These are phyloP conservation scores for Pseudogymnoascus sp. DNA, from an alignment of 2,329 filamentous ascomycete species.

Conservation along the genomic window DNA sequence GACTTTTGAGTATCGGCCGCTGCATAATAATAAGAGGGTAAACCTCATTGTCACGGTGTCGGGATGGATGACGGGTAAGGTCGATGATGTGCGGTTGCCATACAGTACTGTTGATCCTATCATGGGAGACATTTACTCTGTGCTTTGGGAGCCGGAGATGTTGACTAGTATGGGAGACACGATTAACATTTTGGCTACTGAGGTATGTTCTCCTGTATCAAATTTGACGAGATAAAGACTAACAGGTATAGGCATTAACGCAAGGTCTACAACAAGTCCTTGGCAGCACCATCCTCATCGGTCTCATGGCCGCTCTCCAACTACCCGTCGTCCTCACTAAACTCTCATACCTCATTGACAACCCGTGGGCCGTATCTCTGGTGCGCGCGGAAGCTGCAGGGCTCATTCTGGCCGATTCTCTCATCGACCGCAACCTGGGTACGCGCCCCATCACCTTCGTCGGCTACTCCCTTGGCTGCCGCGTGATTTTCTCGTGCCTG, in stretches of 20 bases:
- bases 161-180: constrained; percentile 95
- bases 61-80: constrained; percentile 97
- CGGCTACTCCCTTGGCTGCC: constrained; percentile 85
- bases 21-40: constrained; percentile 96
- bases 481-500: constrained; percentile 88
- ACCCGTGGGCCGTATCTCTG: constrained; percentile 95
- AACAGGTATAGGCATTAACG: constrained; percentile 66
- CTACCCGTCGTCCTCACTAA: constrained; percentile 91
- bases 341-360: constrained; percentile 92
- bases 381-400: constrained; percentile 83
- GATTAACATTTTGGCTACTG: constrained; percentile 95
- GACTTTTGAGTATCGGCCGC: constrained; percentile 91
- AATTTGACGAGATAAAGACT: constrained; percentile 17
- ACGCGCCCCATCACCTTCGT: constrained; percentile 87
- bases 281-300: constrained; percentile 78
- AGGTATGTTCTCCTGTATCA: constrained; percentile 48
- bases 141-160: constrained; percentile 98
- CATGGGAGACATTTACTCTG: constrained; percentile 97
- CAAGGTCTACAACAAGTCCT: constrained; percentile 94
- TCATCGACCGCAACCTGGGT: constrained; percentile 85
- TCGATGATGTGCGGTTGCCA: constrained; percentile 90
- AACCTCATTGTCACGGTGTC: constrained; percentile 93
- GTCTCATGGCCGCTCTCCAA: constrained; percentile 86
- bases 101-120: constrained; percentile 95
- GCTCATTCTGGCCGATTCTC: constrained; percentile 85